These are phyloP conservation scores for Echinosophora koreensis DNA, from an alignment of 306 rosid genomes.

Conservation along the genomic window DNA sequence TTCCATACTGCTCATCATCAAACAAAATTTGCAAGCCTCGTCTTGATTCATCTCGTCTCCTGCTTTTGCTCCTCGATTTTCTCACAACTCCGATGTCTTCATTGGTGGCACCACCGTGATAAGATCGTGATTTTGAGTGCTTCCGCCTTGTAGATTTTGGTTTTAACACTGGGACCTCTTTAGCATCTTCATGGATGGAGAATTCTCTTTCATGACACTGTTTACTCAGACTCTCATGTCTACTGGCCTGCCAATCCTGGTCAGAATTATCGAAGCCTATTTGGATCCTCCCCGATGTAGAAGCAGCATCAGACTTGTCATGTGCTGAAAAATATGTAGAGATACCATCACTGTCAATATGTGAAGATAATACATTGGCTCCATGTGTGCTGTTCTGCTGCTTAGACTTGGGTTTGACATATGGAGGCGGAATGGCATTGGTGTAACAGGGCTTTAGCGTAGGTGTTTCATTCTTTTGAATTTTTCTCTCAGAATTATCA, in stretches of 20 bases:
- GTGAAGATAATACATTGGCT: constrained; percentile 51
- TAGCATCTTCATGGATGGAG: constrained; percentile 48
- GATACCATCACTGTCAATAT: constrained; percentile 50
- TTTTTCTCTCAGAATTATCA: constrained; percentile 40
- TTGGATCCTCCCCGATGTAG: constrained; percentile 45
- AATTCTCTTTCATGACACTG: constrained; percentile 55
- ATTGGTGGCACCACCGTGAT: constrained; percentile 52
- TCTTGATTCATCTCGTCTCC: constrained; percentile 76
- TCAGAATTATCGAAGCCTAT: constrained; percentile 54
- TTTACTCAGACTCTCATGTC: constrained; percentile 48
- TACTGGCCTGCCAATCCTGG: constrained; percentile 56
- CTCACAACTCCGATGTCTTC: constrained; percentile 57
- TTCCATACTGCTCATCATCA: constrained; percentile 66
- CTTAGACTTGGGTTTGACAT: constrained; percentile 69
- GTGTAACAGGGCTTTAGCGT: constrained; percentile 61
- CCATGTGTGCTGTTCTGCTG: constrained; percentile 52
- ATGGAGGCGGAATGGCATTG: constrained; percentile 81
- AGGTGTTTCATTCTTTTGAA: constrained; percentile 59
- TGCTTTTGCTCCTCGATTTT: constrained; percentile 82
- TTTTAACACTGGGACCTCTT: constrained; percentile 58
- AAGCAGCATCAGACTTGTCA: constrained; percentile 53
- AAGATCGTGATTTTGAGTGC: constrained; percentile 69
- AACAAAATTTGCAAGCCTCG: constrained; percentile 73
- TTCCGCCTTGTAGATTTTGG: constrained; percentile 74
- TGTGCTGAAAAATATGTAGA: constrained; percentile 51